Evolutionary conservation across 495 filamentous ascomycete genomes (phyloP), one percentile per base, ranked within the genome.

Genomic region (Neurospora intermedia): DNA sequence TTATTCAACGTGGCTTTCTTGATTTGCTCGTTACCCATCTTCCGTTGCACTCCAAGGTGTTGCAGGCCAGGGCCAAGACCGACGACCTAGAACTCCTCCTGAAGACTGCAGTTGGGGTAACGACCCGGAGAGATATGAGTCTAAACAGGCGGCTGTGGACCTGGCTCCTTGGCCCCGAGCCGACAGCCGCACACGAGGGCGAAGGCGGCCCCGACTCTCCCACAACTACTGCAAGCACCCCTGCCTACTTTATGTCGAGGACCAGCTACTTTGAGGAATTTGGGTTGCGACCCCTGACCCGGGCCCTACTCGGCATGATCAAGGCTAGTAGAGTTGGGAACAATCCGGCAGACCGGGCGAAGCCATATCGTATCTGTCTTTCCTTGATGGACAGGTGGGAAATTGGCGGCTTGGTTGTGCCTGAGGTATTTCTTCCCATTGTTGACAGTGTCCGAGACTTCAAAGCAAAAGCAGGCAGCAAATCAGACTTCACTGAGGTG

Each of bases 341-440:
- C 0, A 84, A 85, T 70, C 86, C 93, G 2, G 80, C 88, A 4
- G 93, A 98, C 73, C 87, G 89, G 77, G 93, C 94, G n/a, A 89
- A 88, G 69, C 94, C 96, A 1, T 97, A 97, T 74, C 90, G 94
- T 43, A 94, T 98, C 73, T 96, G 93, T 71, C 84, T 98, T 6
- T 97, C 96, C 18, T 82, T 99, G 70, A 97, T 98, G 96, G 96
- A 99, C 83, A 88, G 93, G 40, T 97, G 93, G 94, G 96, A 99
- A 78, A 93, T 99, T 77, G 96, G 96, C 23, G 93, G 92, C 13
- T 83, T 94, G 31, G 89, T 99, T 69, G 90, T 97, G 7, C 92
- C 94, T 0, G 89, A 91, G 40, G 88, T 98, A 13, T 98, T 99
- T 77, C 83, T 97, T 2, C 92, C 94, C 13, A 89, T 93, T n/a